Evolutionary conservation across 441 rosid genomes (phyloP).

Genomic region (Arabidopsis lyrata): DNA sequence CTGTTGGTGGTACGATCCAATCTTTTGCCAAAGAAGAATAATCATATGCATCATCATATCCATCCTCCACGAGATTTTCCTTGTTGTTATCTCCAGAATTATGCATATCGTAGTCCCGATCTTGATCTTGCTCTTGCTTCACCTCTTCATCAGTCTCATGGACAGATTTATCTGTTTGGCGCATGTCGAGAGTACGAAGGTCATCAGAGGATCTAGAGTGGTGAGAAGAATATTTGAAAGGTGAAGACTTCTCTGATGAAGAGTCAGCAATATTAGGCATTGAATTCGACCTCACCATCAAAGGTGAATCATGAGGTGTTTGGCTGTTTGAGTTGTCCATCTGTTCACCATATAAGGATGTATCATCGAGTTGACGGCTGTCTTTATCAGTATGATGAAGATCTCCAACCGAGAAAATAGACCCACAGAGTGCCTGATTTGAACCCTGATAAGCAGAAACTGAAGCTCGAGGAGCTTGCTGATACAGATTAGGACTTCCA

Average conservation of each 20-base stretch:
- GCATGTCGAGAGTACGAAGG: slow-evolving; percentile 50
- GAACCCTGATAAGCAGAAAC: slow-evolving; percentile 58
- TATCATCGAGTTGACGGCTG: slow-evolving; percentile 53
- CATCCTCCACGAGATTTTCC: slow-evolving; percentile 54
- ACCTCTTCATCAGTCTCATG: slow-evolving; percentile 47
- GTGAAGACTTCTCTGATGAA: slow-evolving; percentile 49
- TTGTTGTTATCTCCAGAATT: slow-evolving; percentile 45
- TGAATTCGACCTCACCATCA: slow-evolving; percentile 64
- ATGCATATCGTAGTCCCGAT: slow-evolving; percentile 42
- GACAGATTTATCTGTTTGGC: slow-evolving; percentile 49
- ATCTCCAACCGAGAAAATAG: slow-evolving; percentile 73
- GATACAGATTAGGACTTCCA: slow-evolving; percentile 44
- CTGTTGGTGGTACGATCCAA: slow-evolving; percentile 69
- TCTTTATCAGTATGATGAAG: slow-evolving; percentile 56
- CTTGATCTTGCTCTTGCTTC: slow-evolving; percentile 51
- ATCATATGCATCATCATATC: slow-evolving; percentile 55
- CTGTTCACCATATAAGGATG: slow-evolving; percentile 51
- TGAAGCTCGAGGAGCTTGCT: slow-evolving; percentile 45
- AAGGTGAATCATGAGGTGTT: slow-evolving; percentile 48
- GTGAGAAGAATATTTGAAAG: slow-evolving; percentile 41
- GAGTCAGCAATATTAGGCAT: slow-evolving; percentile 57
- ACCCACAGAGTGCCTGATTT: slow-evolving; percentile 52
- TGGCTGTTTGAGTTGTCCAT: slow-evolving; percentile 50
- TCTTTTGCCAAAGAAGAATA: slow-evolving; percentile 71
- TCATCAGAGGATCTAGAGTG: slow-evolving; percentile 73